phyloP scores from a whole-genome alignment of 2,329 filamentous ascomycete genomes.

The Thelonectria olida region DNA sequence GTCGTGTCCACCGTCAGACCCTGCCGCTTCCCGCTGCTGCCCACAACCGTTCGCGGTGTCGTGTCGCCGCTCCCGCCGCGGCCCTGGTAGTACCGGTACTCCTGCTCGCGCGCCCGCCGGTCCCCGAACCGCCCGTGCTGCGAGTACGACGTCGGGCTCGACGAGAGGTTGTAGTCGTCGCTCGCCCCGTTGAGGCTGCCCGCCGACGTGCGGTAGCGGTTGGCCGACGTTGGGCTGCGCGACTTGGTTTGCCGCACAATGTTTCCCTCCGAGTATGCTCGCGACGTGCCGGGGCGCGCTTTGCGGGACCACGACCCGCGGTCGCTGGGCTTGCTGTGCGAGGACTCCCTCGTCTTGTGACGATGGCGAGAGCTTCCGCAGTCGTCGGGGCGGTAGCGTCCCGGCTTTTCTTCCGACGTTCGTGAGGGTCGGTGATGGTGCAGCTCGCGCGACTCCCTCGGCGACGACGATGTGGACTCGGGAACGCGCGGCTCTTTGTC shows the following conservation, averaged over 20 bases:
- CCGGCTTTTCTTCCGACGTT: constrained; percentile 24
- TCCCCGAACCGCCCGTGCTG: constrained; percentile 1
- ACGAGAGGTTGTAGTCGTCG: too few relatives aligned
- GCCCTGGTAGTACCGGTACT: constrained; percentile 41
- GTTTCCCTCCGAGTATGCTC: constrained; percentile 28
- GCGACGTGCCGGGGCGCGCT: constrained; percentile 20
- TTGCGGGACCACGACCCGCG: constrained; percentile 26
- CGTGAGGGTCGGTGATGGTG: constrained; percentile 21
- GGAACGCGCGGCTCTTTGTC: constrained; percentile 19
- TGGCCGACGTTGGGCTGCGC: constrained; percentile 32
- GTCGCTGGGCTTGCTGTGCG: constrained; percentile 17
- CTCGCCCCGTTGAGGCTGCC: constrained; percentile 24
- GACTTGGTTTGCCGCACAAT: constrained; percentile 21
- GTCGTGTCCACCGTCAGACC: constrained; percentile 28
- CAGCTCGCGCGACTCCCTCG: constrained; percentile 22
- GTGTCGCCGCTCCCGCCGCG: constrained; percentile 24
- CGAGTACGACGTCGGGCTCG: neutral
- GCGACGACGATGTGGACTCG: constrained; percentile 18
- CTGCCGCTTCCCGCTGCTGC: constrained; percentile 25
- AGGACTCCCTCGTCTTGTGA: constrained; percentile 25
- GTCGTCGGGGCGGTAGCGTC: constrained; percentile 31
- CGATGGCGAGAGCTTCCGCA: constrained; percentile 27
- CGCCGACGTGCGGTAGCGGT: constrained; percentile 32
- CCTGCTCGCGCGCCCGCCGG: constrained; percentile 37
- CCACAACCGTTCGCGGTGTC: constrained; percentile 28